Evolutionary conservation across 176 grass and related monocot genomes (phyloP).

Genomic region (sorghum (Sorghum bicolor)): Sorghum_bicolor_NCBIv3 NC_012870.2:18789501-18790000

Average conservation of each 20-base stretch:
- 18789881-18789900: background rate
- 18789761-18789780: background rate
- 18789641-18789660: no score
- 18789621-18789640: no score
- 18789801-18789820: background rate
- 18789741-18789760: background rate
- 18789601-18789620: no score
- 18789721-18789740: background rate
- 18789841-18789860: no score
- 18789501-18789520: background rate
- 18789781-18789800: background rate
- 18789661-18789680: no score
- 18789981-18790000: background rate
- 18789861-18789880: no score
- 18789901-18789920: background rate
- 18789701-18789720: background rate
- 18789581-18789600: no score
- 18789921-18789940: background rate
- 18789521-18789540: no score
- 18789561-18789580: no score
- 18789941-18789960: background rate
- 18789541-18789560: no score
- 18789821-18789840: background rate
- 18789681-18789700: no score
- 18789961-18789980: background rate